phyloP scores from a whole-genome alignment of 495 filamentous ascomycete species.

The Aspergillus cavernicola region DNA sequence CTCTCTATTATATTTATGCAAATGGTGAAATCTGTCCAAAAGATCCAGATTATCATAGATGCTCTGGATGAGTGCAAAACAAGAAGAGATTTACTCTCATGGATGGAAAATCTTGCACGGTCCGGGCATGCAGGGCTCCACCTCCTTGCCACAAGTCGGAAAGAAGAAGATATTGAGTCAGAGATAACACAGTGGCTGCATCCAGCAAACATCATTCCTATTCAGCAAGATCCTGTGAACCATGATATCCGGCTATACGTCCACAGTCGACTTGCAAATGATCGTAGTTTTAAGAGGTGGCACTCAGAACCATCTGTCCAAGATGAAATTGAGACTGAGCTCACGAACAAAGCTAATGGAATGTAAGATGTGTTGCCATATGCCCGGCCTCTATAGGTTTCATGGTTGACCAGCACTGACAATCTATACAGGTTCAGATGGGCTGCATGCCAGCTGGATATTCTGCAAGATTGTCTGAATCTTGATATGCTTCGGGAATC shows the following conservation, averaged over 20 bases:
- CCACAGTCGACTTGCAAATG: constrained; percentile 5
- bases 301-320: constrained; percentile 6
- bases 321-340: constrained; percentile 21
- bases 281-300: constrained; percentile 19
- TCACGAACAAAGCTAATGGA: constrained; percentile 27
- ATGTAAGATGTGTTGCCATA: too few relatives aligned
- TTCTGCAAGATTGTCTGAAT: too few relatives aligned
- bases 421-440: too few relatives aligned
- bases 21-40: constrained; percentile 7
- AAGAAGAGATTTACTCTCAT: constrained; percentile 14
- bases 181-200: constrained; percentile 27
- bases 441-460: too few relatives aligned
- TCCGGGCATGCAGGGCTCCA: constrained; percentile 1
- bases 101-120: constrained; percentile 12
- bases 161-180: constrained; percentile 25
- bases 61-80: constrained; percentile 29
- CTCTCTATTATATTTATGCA: background rate
- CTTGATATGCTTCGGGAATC: too few relatives aligned
- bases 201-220: background rate
- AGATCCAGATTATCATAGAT: constrained; percentile 28
- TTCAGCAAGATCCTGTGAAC: constrained; percentile 13
- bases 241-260: constrained; percentile 25
- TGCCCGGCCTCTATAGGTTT: too few relatives aligned
- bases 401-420: too few relatives aligned
- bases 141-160: constrained; percentile 17